These are phyloP conservation scores for Aquanectria penicillioides DNA, from an alignment of 2,329 filamentous ascomycete species.

Conservation along the genomic window DNA sequence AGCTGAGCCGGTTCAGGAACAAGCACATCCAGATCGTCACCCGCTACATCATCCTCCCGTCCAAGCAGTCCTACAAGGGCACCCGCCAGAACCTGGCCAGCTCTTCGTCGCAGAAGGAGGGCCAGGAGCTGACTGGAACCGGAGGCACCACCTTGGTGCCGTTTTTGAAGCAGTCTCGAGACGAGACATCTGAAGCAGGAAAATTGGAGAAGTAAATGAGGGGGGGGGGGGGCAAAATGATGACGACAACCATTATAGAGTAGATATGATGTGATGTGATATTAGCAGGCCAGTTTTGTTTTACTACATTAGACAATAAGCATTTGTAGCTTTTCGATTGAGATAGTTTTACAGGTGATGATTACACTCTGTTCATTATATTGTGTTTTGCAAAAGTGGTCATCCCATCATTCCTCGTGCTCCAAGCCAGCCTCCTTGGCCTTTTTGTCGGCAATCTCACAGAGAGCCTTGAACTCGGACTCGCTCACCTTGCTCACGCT, in stretches of 20 bases:
- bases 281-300: no score
- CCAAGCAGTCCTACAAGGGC: constrained; percentile 51
- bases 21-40: constrained; percentile 92
- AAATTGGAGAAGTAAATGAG: constrained; percentile 39
- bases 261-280: no score
- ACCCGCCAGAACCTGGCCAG: constrained; percentile 56
- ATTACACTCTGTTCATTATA: no score
- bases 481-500: constrained; percentile 78
- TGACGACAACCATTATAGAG: no score
- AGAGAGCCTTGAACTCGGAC: constrained; percentile 73
- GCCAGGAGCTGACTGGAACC: constrained; percentile 76
- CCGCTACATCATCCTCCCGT: constrained; percentile 88
- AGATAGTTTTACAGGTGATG: no score
- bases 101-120: constrained; percentile 50
- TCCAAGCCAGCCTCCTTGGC: constrained; percentile 50
- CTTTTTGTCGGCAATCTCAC: constrained; percentile 60
- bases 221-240: no score
- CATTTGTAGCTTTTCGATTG: no score
- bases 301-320: no score
- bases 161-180: constrained; percentile 87
- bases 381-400: not conserved
- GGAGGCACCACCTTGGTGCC: constrained; percentile 89
- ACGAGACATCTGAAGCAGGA: constrained; percentile 73
- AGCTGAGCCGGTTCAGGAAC: constrained; percentile 80
- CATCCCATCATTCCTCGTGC: constrained; percentile 42